A percentile compares a stretch with the other conserved stretches of the same genome.
These are phyloP conservation scores for Triticum urartu DNA, from an alignment of 176 grass and related monocot genomes.

Conservation along the genomic window DNA sequence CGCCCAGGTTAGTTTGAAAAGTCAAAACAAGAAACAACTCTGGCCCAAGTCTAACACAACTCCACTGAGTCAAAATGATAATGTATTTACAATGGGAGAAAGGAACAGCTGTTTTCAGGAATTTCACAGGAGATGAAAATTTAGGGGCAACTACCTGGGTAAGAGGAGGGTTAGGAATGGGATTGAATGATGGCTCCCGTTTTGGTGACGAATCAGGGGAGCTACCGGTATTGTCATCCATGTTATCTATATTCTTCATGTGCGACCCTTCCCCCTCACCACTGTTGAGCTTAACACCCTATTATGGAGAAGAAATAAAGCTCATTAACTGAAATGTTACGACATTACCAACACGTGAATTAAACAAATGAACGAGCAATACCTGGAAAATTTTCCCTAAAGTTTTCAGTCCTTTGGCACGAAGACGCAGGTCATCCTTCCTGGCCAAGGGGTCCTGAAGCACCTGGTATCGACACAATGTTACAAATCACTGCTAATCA, in stretches of 20 bases:
- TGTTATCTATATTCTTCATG: constrained; percentile 49
- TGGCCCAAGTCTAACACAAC: background rate
- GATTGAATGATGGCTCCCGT: constrained; percentile 41
- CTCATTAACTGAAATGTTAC: constrained; percentile 27
- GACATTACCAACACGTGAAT: background rate
- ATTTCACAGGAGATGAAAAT: background rate
- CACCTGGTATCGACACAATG: constrained; percentile 48
- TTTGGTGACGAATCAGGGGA: constrained; percentile 85
- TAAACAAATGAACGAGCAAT: constrained; percentile 17
- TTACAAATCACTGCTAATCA: constrained; percentile 10
- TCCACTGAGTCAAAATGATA: background rate
- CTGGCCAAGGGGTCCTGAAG: constrained; percentile 71
- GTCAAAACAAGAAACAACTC: background rate
- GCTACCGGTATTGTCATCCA: constrained; percentile 63
- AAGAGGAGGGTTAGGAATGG: constrained; percentile 46
- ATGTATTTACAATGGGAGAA: background rate
- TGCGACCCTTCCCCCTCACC: constrained; percentile 57
- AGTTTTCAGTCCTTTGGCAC: constrained; percentile 95
- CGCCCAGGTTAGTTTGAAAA: background rate
- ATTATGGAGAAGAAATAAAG: constrained; percentile 23
- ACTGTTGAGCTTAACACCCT: constrained; percentile 68
- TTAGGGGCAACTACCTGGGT: constrained; percentile 55
- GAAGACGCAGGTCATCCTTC: constrained; percentile 77
- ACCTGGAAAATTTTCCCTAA: constrained; percentile 97
- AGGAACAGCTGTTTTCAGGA: background rate